phyloP scores from a whole-genome alignment of 768 basidiomycete species.

The Phlegmacium glaucopus region DNA sequence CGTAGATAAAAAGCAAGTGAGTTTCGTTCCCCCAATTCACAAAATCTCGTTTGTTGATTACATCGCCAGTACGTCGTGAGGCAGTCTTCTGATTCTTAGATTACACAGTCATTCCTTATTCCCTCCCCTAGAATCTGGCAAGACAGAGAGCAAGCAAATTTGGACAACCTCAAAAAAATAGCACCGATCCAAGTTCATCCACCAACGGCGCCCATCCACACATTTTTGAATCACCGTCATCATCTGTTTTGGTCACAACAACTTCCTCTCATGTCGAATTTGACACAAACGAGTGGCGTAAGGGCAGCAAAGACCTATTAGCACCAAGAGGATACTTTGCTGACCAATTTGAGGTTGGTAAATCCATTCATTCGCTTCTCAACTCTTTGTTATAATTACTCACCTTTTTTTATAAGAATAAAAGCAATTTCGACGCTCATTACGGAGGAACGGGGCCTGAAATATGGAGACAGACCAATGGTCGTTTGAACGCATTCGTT shows the following conservation, averaged over 20 bases:
- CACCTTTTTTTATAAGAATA: constrained; percentile 49
- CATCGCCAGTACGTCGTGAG: constrained; percentile 59
- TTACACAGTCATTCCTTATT: neutral
- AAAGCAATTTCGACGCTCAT: constrained; percentile 88
- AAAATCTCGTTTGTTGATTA: constrained; percentile 1
- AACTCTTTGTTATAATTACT: neutral
- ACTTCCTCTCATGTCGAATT: constrained; percentile 41
- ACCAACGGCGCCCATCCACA: constrained; percentile 15
- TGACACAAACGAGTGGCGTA: constrained; percentile 29
- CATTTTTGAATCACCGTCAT: constrained; percentile 40
- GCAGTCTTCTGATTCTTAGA: neutral
- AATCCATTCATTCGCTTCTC: neutral
- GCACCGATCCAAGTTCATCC: constrained; percentile 19
- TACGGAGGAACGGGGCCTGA: constrained; percentile 90
- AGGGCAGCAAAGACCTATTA: constrained; percentile 36
- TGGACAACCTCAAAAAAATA: constrained; percentile 37
- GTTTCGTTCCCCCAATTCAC: constrained; percentile 10
- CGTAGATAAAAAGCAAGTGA: constrained; percentile 91
- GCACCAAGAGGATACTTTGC: constrained; percentile 85
- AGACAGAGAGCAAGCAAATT: constrained; percentile 75
- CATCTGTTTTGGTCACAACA: constrained; percentile 52
- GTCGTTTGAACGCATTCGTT: constrained; percentile 79
- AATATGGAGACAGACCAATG: constrained; percentile 91
- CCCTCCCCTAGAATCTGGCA: constrained; percentile 72
- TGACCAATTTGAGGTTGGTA: constrained; percentile 82